Base-by-base conservation (phyloP, 2,329 filamentous ascomycete genomes). In the Penicillium aurantiogriseum region DNA sequence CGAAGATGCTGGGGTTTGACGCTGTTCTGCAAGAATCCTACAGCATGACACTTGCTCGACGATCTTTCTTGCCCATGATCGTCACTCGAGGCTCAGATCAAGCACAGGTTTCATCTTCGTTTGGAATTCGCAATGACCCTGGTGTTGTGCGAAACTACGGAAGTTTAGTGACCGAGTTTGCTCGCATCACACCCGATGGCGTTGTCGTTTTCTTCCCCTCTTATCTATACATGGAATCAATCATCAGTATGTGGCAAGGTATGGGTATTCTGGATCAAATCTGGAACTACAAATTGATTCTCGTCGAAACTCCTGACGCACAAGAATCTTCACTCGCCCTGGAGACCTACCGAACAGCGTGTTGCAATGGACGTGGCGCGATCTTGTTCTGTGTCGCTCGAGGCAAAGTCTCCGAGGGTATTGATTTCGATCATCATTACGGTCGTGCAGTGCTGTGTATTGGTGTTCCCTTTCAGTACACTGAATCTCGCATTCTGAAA, bases 181-280 rank as follows among this genome's bases (percentile, higher is more conserved):
- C 92, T 53, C 95, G 93, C 74, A 88, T 97, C 63, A 99, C 94
- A 0, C 95, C 94, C 0, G 94, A 99, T 69, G 94, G 94, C 33
- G 88, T 99, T 75, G 94, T 99, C n/a, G 94, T 99, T 39, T 99
- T 99, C 81, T 99, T 99, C 73, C 95, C 94, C 0, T 96, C 92
- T 0, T 99, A 99, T 69, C 83, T 99, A 1, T 99, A 99, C 78
- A 97, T 99, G 94, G 94, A 99, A 73, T 94, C 89, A 51, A 97
- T 97, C 72, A 97, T 99, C 73, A 93, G 89, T 73, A 96, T 96
- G 87, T 99, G 94, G 94, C 94, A 99, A 74, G 92, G 91, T 54
- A 97, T 97, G 92, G 92, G 92, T 27, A 96, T 97, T 62, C 81
- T 99, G 36, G 94, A 99, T 76, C 90, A 94, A 71, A 92, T 99